Evolutionary conservation across 2,329 filamentous ascomycete genomes (phyloP), one percentile per base, ranked within the genome.

Genomic region (Fusarium sp.): DNA sequence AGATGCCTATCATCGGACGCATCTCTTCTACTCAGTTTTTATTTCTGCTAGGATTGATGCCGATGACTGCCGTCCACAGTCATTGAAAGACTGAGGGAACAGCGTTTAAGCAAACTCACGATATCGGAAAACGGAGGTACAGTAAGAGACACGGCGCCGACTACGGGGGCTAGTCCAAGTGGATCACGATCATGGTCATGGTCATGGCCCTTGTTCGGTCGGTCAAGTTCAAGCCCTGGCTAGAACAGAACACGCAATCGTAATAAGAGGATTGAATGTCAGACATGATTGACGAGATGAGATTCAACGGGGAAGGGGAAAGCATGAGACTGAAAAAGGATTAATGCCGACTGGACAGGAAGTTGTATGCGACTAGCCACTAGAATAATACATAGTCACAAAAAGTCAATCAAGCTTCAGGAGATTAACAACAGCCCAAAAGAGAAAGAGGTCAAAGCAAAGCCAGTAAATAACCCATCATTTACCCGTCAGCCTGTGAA

Each of bases 41-140:
- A 41, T 41, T 32, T 10, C 41, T 28, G 41, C 50, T 32, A 46
- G 66, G 32, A 30, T 45, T 27, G 57, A 64, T 62, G 67, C 67
- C 67, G 66, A 70, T 28, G 57, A 53, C 62, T 70, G 67, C 66
- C 67, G 67, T 63, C 37, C 41, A 63, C 50, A 53, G 25, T 56
- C 65, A 68, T 41, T 41, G 49, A 43, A 42, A 40, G 5, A 23
- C 40, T 49, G 63, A 59, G 46, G 68, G 48, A 58, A 34, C 42
- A 50, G 43, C 58, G 27, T 56, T 48, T 30, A 23, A 46, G 20
- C 50, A 56, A 42, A 45, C 27, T 63, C 48, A 68, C 43, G 20
- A 51, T 30, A 25, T 63, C 67, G 67, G 67, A 68, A 71, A 71
- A 63, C 57, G 42, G 58, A 68, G 67, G 67, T 54, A 63, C 58